phyloP scores from a whole-genome alignment of 2,329 filamentous ascomycete species.

The Hypoxylon sp. region DNA sequence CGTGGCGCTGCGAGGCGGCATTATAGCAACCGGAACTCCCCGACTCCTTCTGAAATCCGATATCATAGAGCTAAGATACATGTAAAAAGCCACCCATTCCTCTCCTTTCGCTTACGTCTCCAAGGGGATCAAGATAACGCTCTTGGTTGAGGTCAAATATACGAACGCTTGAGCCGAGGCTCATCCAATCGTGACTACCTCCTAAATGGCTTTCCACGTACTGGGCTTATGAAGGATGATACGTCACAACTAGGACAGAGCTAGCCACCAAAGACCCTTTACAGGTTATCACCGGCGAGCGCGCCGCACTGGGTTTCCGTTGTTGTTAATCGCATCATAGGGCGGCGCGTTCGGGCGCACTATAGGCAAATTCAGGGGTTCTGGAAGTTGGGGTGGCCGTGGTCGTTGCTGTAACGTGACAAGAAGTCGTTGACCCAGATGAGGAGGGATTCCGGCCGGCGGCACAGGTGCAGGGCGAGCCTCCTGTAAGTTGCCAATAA shows the following conservation, averaged over 20 bases:
- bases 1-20: neutral
- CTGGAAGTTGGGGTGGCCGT: neutral
- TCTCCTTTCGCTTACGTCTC: neutral
- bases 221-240: neutral
- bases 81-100: neutral
- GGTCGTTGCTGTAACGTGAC: neutral
- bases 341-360: neutral
- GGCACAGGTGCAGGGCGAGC: neutral
- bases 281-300: neutral
- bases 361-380: neutral
- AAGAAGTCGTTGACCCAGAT: neutral
- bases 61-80: neutral
- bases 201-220: neutral
- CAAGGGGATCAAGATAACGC: neutral
- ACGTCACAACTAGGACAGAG: neutral
- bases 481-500: neutral
- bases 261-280: neutral
- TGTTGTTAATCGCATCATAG: neutral
- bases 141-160: neutral
- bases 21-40: conserved; percentile 3
- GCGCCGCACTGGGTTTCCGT: neutral
- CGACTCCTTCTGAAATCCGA: neutral
- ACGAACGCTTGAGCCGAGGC: neutral
- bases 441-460: neutral
- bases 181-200: neutral